Evolutionary conservation across 495 filamentous ascomycete genomes (phyloP), one percentile per base, ranked within the genome.

Genomic region (Wilcoxina mikolae): DNA sequence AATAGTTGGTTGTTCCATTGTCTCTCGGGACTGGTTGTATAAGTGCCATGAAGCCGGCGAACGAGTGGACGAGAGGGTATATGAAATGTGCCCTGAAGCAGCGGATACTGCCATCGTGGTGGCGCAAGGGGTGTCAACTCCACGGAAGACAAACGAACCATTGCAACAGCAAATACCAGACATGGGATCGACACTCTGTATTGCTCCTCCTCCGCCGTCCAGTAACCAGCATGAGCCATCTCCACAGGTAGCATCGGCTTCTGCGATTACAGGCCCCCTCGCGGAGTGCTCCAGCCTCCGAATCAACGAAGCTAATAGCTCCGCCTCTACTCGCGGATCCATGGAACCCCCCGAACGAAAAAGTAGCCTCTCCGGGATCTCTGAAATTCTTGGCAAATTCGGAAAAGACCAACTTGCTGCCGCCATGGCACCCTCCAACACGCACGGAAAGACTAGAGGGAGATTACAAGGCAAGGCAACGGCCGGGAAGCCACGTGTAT

Each of bases 391-490:
- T 20, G 56, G 56, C 4, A 65, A 61, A 42, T 20, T 65, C 12
- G 58, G 58, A 17, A 65, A 61, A 49, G 52, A 49, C 9, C 42
- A 65, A 45, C 52, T 65, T 35, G 53, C 62, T 25, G 53, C 54
- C 26, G 62, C 58, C 4, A 60, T 65, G 42, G 62, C 23, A 10
- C 10, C 49, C 2, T n/a, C 29, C 2, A 29, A 60, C 33, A 59
- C 54, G 35, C 58, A 56, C 41, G 56, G 41, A 33, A 55, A 45
- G 33, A 58, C 62, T 17, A 61, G 62, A 24, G 58, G 62, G 22
- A 61, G 58, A 29, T 58, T 65, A 18, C 62, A 61, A 54, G 62
- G 62, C 29, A 61, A 53, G n/a, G 62, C 62, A 17, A 52, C 56
- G 18, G 47, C 53, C 48, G 60, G 55, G 9, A 33, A 51, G 11